Evolutionary conservation across 2,329 filamentous ascomycete species (phyloP), one percentile per base, ranked within the genome.

Genomic region (Ophiostoma piceae): DNA sequence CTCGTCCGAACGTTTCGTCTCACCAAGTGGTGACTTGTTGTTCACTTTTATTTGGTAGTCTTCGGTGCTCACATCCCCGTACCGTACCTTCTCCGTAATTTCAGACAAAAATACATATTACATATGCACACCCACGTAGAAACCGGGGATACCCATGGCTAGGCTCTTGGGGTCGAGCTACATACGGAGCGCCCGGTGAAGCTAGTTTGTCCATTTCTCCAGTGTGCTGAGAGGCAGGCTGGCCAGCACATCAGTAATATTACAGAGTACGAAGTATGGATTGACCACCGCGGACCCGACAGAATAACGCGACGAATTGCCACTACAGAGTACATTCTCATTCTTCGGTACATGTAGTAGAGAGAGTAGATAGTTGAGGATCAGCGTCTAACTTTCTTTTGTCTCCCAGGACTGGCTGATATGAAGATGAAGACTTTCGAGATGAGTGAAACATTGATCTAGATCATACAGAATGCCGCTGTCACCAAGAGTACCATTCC

Each of bases 131-230:
- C 29, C 29, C 60, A 64, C 60, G 29, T 16, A 64, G 60, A 64
- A 64, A 64, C 60, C 29, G 60, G 60, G 60, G 60, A 64, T 35
- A 64, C 29, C 60, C 60, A 37, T 64, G 60, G 60, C 60, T 64
- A 64, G 60, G 60, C 29, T 64, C 60, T 64, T 64, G 60, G 60
- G 60, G 60, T 37, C 29, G 29, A 64, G 60, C 60, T 64, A 64
- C n/a, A 64, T 64, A 64, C 60, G 60, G 60, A 64, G 60, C 16
- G 60, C 26, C 60, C 60, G 60, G 60, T 64, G 60, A 32, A 32
- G 29, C 29, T 37, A 37, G 60, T 64, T 64, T 64, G 29, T 64
- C 29, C 60, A 64, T 64, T 64, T 64, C 60, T 64, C 60, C 60
- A 64, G 60, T 64, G 29, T 37, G 14, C 29, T 32, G 29, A n/a